These are phyloP conservation scores for Cladosporium sp. DNA, from an alignment of 2,329 filamentous ascomycete genomes.

Conservation along the genomic window DNA sequence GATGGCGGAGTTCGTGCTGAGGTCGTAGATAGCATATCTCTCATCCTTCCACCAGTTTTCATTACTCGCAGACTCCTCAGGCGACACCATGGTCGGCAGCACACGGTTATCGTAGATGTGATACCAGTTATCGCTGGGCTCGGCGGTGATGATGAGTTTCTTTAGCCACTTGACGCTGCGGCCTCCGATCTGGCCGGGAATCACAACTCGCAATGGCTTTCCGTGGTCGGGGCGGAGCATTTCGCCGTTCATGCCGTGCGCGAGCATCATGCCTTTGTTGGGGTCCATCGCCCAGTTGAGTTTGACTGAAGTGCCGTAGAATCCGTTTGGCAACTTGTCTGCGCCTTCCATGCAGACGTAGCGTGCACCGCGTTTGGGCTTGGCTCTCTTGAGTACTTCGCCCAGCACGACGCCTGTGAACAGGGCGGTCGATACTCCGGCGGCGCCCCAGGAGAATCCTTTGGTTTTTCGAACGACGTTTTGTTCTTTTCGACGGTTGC, in stretches of 20 bases:
- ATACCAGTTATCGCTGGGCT: slow-evolving; percentile 90
- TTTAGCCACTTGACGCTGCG: slow-evolving; percentile 93
- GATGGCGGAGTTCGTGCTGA: slow-evolving; percentile 82
- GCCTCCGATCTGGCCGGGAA: slow-evolving; percentile 89
- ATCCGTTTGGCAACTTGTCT: slow-evolving; percentile 81
- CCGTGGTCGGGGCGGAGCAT: slow-evolving; percentile 80
- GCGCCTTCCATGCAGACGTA: slow-evolving; percentile 93
- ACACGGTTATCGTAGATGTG: slow-evolving; percentile 94
- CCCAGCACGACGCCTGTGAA: slow-evolving; percentile 81
- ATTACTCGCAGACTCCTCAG: slow-evolving; percentile 74
- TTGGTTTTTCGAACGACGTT: slow-evolving; percentile 89
- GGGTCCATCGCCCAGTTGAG: slow-evolving; percentile 85
- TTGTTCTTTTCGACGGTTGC: slow-evolving; percentile 89
- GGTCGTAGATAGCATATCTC: slow-evolving; percentile 87
- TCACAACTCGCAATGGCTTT: slow-evolving; percentile 76
- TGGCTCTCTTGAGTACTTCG: slow-evolving; percentile 69
- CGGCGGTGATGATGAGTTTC: slow-evolving; percentile 73
- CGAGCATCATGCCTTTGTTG: slow-evolving; percentile 81
- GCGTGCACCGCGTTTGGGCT: slow-evolving; percentile 68
- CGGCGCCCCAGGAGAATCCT: slow-evolving; percentile 91
- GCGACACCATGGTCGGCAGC: slow-evolving; percentile 80
- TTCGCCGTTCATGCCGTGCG: slow-evolving; percentile 89
- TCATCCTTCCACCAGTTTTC: slow-evolving; percentile 84
- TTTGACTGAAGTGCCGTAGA: slow-evolving; percentile 85
- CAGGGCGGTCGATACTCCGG: slow-evolving; percentile 80